Conservation (phyloP, 768 basidiomycete species). For the Cyclocybe cylindracea region DNA sequence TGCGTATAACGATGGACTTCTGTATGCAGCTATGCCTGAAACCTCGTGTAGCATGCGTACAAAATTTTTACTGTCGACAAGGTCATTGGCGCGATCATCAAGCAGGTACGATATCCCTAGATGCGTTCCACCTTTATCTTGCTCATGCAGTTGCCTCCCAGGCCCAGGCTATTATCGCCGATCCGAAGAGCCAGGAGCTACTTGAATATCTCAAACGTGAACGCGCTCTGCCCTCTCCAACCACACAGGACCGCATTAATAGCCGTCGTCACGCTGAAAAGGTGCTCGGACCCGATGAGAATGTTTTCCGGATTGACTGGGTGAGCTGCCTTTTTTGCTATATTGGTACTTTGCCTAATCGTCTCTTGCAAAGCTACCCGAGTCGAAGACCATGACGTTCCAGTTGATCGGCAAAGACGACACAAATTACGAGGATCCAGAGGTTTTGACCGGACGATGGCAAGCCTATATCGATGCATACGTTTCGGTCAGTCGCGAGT, state of each 20-base stretch:
- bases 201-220: slow-evolving; percentile 73
- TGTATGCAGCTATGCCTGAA: not conserved
- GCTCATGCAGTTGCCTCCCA: slow-evolving; percentile 19
- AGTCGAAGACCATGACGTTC: slow-evolving; percentile 66
- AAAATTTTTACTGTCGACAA: slow-evolving; percentile 95
- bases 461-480: slow-evolving; percentile 78
- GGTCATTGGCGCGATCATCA: slow-evolving; percentile 83
- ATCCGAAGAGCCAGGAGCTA: slow-evolving; percentile 71
- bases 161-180: slow-evolving; percentile 70
- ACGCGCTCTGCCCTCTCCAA: slow-evolving; percentile 54
- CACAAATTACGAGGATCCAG: slow-evolving; percentile 71
- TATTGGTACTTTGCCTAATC: not conserved
- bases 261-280: slow-evolving; percentile 68
- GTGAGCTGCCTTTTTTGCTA: slow-evolving; percentile 35
- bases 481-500: slow-evolving; percentile 50
- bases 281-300: slow-evolving; percentile 73
- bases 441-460: slow-evolving; percentile 77
- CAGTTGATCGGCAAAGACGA: slow-evolving; percentile 83
- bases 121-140: not conserved
- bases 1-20: slow-evolving; percentile 20
- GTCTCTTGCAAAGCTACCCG: slow-evolving; percentile 49
- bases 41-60: slow-evolving; percentile 61
- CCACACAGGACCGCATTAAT: slow-evolving; percentile 72
- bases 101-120: slow-evolving; percentile 56
- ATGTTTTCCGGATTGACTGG: slow-evolving; percentile 82